phyloP scores from a whole-genome alignment of 2,329 filamentous ascomycete species.

The Aspergillus hortae region DNA sequence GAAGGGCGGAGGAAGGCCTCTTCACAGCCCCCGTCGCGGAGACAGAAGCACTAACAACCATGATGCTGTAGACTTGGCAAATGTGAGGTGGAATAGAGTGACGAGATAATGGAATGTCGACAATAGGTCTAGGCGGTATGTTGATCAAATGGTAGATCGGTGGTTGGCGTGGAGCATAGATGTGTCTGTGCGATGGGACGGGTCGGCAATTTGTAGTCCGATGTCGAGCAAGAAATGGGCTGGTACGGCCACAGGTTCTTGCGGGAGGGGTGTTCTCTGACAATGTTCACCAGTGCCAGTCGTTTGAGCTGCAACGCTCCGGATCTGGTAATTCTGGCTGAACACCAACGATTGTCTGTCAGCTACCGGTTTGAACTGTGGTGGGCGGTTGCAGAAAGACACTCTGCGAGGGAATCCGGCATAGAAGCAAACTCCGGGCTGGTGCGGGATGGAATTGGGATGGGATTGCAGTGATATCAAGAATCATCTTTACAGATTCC shows the following conservation, averaged over 20 bases:
- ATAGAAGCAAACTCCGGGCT: background rate
- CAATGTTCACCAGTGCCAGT: background rate
- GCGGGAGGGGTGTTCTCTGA: background rate
- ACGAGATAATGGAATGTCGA: background rate
- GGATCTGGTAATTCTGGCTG: constrained; percentile 5
- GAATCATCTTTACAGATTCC: background rate
- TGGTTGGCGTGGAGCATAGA: background rate
- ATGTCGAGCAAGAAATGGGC: background rate
- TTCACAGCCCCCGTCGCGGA: constrained; percentile 26
- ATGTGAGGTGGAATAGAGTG: background rate
- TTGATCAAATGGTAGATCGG: background rate
- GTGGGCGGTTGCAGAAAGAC: constrained; percentile 1
- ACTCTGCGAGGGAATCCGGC: background rate
- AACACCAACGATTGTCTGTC: constrained; percentile 4
- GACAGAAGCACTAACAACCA: constrained; percentile 28
- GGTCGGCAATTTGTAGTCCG: constrained; percentile 4
- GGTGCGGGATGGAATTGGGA: background rate
- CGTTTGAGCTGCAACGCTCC: constrained; percentile 9
- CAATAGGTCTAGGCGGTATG: background rate
- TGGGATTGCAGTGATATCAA: background rate
- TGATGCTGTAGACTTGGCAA: constrained; percentile 10
- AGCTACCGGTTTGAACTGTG: constrained; percentile 6
- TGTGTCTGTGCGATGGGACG: background rate
- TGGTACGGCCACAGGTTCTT: background rate
- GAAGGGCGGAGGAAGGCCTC: constrained; percentile 26